Evolutionary conservation across 2,329 filamentous ascomycete genomes (phyloP).

Genomic region (Tolypocladium capitatum): DNA sequence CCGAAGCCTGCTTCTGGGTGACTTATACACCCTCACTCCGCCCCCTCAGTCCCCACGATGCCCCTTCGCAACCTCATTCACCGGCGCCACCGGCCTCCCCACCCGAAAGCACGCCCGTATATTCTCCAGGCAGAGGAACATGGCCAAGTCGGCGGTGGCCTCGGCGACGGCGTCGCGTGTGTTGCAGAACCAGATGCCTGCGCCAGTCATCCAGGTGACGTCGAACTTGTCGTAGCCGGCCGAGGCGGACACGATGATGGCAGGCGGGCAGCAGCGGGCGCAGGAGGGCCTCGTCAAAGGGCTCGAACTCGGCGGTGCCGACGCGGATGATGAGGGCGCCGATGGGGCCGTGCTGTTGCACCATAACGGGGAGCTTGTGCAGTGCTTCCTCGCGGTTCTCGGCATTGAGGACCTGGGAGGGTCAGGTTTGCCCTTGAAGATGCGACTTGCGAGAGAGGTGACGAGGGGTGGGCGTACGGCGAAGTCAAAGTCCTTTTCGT

Average conservation of each 20-base stretch:
- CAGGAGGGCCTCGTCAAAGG: constrained; percentile 33
- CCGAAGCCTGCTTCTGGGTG: too few species aligned
- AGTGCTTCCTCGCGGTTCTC: constrained; percentile 22
- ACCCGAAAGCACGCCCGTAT: constrained; percentile 24
- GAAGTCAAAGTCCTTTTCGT: constrained; percentile 23
- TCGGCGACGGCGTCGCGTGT: constrained; percentile 38
- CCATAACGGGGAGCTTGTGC: constrained; percentile 20
- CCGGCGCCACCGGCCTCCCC: constrained; percentile 24
- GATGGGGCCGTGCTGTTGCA: constrained; percentile 24
- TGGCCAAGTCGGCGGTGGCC: constrained; percentile 36
- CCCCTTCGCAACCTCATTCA: constrained; percentile 11
- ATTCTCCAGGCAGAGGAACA: constrained; percentile 30
- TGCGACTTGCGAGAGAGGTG: too few species aligned
- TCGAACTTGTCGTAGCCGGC: constrained; percentile 36
- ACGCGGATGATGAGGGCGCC: constrained; percentile 36
- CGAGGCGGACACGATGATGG: constrained; percentile 31
- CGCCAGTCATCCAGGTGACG: constrained; percentile 25
- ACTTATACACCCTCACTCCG: too few species aligned
- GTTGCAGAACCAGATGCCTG: constrained; percentile 40
- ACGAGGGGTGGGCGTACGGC: constrained; percentile 11
- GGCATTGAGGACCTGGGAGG: constrained; percentile 16
- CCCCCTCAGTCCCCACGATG: background rate
- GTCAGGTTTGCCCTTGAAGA: too few species aligned
- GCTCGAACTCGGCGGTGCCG: constrained; percentile 33
- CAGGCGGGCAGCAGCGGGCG: constrained; percentile 24